These are phyloP conservation scores for Amborella trichopoda DNA, from an alignment of 164 flowering plant species.

Conservation along the genomic window DNA sequence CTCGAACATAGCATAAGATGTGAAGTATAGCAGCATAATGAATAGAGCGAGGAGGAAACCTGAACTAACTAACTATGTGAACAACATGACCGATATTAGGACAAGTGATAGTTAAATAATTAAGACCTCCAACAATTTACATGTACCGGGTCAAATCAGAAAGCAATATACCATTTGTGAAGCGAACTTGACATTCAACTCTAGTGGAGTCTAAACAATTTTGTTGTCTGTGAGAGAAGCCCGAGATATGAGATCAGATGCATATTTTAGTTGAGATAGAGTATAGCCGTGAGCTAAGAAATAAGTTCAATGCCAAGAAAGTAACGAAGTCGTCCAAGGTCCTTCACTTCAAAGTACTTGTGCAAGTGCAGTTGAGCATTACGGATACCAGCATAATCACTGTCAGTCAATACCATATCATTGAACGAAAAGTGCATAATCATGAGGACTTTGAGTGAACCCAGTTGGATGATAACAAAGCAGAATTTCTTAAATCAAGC, in stretches of 20 bases:
- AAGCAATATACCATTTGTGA: neutral
- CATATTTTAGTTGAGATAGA: neutral
- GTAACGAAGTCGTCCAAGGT: conserved; percentile 1
- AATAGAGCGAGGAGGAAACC: neutral
- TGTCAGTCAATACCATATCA: neutral
- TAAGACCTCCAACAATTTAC: too few relatives aligned
- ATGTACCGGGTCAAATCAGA: too few relatives aligned
- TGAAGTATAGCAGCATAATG: neutral
- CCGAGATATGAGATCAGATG: neutral
- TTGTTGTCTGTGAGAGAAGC: neutral
- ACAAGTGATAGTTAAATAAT: too few relatives aligned
- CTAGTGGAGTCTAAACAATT: neutral
- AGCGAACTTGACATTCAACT: neutral
- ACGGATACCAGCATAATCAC: neutral
- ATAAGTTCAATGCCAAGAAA: neutral
- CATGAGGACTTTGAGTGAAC: neutral
- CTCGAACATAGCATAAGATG: neutral
- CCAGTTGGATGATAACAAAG: neutral
- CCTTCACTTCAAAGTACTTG: conserved; percentile 5
- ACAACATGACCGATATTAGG: too few relatives aligned
- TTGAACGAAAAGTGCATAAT: neutral
- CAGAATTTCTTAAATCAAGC: neutral
- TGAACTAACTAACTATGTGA: too few relatives aligned
- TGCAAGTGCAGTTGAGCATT: neutral
- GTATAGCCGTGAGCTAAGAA: neutral